Evolutionary conservation across 805 yeast genomes (phyloP).

Genomic region (Candida khao-thaluensis): DNA sequence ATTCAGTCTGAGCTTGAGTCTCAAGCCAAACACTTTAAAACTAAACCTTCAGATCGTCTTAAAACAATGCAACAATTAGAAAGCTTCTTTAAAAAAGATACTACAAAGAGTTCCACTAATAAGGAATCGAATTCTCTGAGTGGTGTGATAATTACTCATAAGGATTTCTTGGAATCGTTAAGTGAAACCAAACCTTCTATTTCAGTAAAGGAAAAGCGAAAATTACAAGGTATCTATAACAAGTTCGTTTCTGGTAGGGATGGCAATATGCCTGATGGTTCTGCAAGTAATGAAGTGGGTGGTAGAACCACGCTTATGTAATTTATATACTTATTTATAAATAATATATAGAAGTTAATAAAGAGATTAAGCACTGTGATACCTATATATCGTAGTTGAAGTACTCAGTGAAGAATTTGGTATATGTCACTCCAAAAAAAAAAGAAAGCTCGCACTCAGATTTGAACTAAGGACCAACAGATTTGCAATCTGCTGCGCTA

Average conservation of each 20-base stretch:
- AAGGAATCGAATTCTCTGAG: constrained; percentile 9
- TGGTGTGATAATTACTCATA: constrained; percentile 46
- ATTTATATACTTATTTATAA: too few relatives aligned
- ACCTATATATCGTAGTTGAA: too few relatives aligned
- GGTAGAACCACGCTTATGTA: constrained; percentile 82
- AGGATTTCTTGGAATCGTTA: constrained; percentile 62
- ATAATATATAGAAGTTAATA: too few relatives aligned
- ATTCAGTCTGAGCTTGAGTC: constrained; percentile 28
- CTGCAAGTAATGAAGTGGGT: constrained; percentile 76
- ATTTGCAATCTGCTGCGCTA: constrained; percentile 99
- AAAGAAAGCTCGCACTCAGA: constrained; percentile 80
- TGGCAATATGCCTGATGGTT: constrained; percentile 87
- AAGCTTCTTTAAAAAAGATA: constrained; percentile 24
- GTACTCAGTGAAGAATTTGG: too few relatives aligned
- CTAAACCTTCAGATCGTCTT: constrained; percentile 41
- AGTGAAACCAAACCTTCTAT: constrained; percentile 87
- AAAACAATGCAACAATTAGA: constrained; percentile 44
- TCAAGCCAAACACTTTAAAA: constrained; percentile 23
- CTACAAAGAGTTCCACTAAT: neutral
- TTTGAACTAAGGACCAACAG: constrained; percentile 97
- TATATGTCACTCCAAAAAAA: constrained; percentile 18
- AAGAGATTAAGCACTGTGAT: too few relatives aligned
- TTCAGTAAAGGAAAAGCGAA: constrained; percentile 64
- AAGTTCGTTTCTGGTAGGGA: constrained; percentile 76
- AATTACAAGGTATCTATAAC: constrained; percentile 61